Evolutionary conservation across 2,329 filamentous ascomycete genomes (phyloP), one percentile per base, ranked within the genome.

Genomic region (Phaeosphaeria sp.): DNA sequence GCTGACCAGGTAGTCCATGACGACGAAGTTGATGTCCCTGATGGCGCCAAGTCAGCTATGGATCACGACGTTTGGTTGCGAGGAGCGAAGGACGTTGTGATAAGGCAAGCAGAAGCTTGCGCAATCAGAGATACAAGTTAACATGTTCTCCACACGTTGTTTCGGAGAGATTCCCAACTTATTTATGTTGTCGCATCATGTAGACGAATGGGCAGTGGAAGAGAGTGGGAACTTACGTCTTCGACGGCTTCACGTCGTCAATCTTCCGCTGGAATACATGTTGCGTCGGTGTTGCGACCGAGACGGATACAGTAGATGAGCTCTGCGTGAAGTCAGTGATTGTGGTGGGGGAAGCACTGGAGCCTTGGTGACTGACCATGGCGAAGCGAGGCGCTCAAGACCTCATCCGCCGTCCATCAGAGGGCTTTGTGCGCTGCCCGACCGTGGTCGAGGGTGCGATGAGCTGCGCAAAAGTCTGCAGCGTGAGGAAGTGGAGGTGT

Each of bases 161-260:
- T 91, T 98, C 92, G 91, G 95, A 99, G 96, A 99, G 95, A 99
- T 99, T 99, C 95, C 95, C 95, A 99, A 88, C 86, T 97, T 96
- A 91, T 68, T 89, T 89, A 27, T 36, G 25, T 82, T 81, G 81
- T 85, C 83, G 75, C 86, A 91, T 96, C 93, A 96, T 96, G 84
- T 87, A 59, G 64, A 60, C 57, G 57, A 42, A 56, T 49, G 46
- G 39, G 21, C 40, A 57, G 45, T 22, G 20, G 24, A 44, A 27
- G 22, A 15, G 53, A 51, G 61, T 47, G 53, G 30, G 50, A 53
- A 72, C 89, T 81, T 89, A 97, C 95, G 89, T 92, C 80, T 98
- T 99, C 33, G 91, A 91, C 49, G 92, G 88, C 74, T 92, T 94
- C 69, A 93, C 87, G 67, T 93, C 90, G 67, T 93, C 90, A 56